Evolutionary conservation across 1,139 yeast species (phyloP).

Genomic region (Arxiozyma heterogenica): DNA sequence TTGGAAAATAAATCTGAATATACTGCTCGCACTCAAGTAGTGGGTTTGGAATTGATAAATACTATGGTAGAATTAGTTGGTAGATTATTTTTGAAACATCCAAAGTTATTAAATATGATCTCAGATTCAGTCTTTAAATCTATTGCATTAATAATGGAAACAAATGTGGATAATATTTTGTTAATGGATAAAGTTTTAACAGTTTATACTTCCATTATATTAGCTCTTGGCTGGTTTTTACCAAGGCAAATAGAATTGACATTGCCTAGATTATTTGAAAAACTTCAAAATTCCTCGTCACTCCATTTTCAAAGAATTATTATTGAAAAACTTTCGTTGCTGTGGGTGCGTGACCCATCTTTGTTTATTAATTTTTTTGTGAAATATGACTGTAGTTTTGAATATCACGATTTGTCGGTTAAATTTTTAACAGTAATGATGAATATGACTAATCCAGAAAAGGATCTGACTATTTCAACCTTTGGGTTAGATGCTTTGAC

Average conservation of each 20-base stretch:
- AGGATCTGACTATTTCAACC: conserved; percentile 86
- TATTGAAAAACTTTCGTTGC: conserved; percentile 71
- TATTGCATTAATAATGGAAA: conserved; percentile 65
- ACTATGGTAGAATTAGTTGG: conserved; percentile 83
- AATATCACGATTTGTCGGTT: conserved; percentile 67
- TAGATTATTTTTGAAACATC: conserved; percentile 51
- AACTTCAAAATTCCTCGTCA: conserved; percentile 16
- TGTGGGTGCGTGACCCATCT: conserved; percentile 76
- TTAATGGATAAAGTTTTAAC: conserved; percentile 69
- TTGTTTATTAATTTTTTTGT: conserved; percentile 71
- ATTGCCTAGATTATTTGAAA: conserved; percentile 29
- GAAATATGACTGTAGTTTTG: conserved; percentile 86
- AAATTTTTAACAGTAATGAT: conserved; percentile 63
- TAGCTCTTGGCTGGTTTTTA: conserved; percentile 49
- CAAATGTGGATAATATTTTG: conserved; percentile 49
- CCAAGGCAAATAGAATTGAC: conserved; percentile 64
- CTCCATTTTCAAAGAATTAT: conserved; percentile 64
- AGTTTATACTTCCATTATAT: conserved; percentile 57
- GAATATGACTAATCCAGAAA: conserved; percentile 69
- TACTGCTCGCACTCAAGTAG: conserved; percentile 45
- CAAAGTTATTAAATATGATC: conserved; percentile 55
- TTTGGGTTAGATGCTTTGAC: conserved; percentile 85
- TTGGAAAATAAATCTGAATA: conserved; percentile 78
- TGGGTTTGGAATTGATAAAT: conserved; percentile 68
- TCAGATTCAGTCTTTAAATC: conserved; percentile 79